A percentile compares a stretch with the other conserved stretches of the same genome.
phyloP scores from a whole-genome alignment of 164 flowering plant genomes.

The Liriodendron chinense region DNA sequence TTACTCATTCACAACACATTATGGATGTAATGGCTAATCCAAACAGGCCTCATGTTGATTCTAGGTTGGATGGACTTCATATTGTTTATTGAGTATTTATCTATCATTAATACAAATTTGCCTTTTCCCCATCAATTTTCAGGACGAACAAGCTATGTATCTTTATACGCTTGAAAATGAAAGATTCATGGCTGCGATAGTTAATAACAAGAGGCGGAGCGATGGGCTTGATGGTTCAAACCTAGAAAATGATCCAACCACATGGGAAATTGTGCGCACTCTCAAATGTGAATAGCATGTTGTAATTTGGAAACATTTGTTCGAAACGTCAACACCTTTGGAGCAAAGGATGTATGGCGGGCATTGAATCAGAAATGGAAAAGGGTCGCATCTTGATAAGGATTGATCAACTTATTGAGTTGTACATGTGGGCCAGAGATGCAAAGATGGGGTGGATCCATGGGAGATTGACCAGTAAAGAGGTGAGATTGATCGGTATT shows the following conservation, averaged over 20 bases:
- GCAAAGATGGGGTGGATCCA: neutral
- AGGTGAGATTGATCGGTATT: no score
- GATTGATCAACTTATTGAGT: neutral
- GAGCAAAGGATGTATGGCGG: neutral
- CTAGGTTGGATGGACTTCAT: neutral
- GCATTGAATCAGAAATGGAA: neutral
- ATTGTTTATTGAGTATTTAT: neutral
- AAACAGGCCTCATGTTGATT: neutral
- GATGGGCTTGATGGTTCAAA: conserved; percentile 13
- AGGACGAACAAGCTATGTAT: conserved; percentile 94
- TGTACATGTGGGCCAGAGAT: neutral
- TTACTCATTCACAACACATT: no score
- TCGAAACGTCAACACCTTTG: neutral
- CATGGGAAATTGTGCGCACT: conserved; percentile 81
- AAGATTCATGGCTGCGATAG: conserved; percentile 67
- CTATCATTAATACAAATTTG: neutral
- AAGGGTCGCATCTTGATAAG: no score
- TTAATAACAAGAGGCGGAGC: conserved; percentile 36
- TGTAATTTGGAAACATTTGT: neutral
- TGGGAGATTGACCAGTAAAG: no score
- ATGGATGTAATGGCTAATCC: no score
- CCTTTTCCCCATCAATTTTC: conserved; percentile 11
- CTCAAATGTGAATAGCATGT: conserved; percentile 32
- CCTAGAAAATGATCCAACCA: conserved; percentile 24
- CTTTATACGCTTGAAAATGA: conserved; percentile 80